phyloP scores from a whole-genome alignment of 108 stramenopile species.

The Skeletonema marinoi region DNA sequence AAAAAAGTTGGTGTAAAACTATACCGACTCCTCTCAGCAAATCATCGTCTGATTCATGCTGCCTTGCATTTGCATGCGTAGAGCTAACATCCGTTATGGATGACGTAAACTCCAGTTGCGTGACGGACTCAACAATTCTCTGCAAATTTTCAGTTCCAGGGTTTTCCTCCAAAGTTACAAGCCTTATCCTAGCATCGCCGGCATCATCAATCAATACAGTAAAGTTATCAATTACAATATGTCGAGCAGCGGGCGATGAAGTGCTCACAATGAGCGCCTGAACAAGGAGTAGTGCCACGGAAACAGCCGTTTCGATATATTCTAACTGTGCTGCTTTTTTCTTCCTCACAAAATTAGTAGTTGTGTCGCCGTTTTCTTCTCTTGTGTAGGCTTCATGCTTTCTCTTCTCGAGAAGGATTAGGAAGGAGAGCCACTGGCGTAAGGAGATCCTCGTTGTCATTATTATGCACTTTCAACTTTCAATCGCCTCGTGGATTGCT shows the following conservation, averaged over 20 bases:
- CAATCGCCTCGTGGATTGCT: too few relatives aligned
- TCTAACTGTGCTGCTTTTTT: neutral
- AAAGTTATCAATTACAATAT: neutral
- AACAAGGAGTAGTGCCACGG: neutral
- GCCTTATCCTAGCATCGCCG: neutral
- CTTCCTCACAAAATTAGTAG: neutral
- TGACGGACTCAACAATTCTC: neutral
- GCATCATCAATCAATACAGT: neutral
- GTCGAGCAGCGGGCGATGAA: neutral
- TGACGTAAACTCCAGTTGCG: neutral
- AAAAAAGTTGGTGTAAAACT: neutral
- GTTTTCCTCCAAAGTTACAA: neutral
- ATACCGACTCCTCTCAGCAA: neutral
- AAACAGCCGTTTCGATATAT: neutral
- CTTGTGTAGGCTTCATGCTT: neutral
- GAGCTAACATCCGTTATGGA: neutral
- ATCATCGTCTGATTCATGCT: neutral
- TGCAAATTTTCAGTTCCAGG: neutral
- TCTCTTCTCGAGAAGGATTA: neutral
- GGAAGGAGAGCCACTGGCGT: neutral
- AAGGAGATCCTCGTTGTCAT: neutral
- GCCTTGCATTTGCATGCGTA: neutral
- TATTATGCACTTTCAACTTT: too few relatives aligned
- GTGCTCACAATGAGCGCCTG: neutral
- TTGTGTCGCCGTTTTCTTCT: too few relatives aligned